These are phyloP conservation scores for Tylopilus orsonianus DNA, from an alignment of 1,284 basidiomycete species.

Conservation along the genomic window DNA sequence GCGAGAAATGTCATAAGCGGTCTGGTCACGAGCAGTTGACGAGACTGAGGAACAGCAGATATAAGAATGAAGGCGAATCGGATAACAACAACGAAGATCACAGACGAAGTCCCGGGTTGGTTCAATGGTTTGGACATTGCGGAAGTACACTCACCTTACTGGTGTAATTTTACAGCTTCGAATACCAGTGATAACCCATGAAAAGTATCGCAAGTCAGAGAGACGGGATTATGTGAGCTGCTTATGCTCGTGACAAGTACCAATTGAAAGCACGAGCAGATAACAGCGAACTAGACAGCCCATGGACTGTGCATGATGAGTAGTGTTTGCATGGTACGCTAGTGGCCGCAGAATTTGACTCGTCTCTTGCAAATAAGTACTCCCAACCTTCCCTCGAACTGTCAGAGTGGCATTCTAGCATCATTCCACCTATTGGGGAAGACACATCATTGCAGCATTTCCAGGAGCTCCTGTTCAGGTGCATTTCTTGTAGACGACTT, in stretches of 20 bases:
- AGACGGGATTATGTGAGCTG: conserved; percentile 70
- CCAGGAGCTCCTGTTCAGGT: conserved; percentile 70
- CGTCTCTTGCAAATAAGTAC: conserved; percentile 22
- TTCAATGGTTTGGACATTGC: conserved; percentile 63
- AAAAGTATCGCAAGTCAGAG: conserved; percentile 74
- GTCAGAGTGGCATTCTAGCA: conserved; percentile 14
- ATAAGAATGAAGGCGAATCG: conserved; percentile 38
- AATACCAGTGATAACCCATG: conserved; percentile 80
- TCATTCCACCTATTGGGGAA: conserved; percentile 16
- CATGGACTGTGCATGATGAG: conserved; percentile 77
- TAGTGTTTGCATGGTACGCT: conserved; percentile 77
- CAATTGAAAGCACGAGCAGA: conserved; percentile 37
- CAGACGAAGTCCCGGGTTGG: conserved; percentile 69
- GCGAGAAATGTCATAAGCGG: conserved; percentile 66
- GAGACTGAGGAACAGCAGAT: conserved; percentile 43
- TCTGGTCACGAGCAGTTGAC: conserved; percentile 58
- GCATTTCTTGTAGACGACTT: conserved; percentile 75
- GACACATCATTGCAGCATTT: conserved; percentile 21
- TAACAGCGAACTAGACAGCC: conserved; percentile 10
- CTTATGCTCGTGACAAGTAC: conserved; percentile 49
- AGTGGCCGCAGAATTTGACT: conserved; percentile 49
- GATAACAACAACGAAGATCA: conserved; percentile 57
- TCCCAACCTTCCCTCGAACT: conserved; percentile 16
- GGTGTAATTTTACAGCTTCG: conserved; percentile 47
- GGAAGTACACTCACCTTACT: conserved; percentile 6